Base-by-base conservation (phyloP, 1,284 basidiomycete genomes). In the Clitocybe nebularis region DNA sequence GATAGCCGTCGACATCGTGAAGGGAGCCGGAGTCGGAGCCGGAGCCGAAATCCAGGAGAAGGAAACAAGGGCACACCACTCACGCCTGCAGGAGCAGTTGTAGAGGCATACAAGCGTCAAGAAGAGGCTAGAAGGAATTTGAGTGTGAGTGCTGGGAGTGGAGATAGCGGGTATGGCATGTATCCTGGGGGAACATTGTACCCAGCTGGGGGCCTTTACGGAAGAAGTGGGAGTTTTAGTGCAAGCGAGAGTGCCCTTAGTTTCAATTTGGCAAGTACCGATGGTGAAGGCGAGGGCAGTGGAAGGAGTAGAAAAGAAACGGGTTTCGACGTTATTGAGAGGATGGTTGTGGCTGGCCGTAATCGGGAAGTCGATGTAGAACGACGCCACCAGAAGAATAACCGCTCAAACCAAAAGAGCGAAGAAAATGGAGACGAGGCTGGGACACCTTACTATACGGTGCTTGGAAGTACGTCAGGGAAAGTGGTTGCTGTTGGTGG, bases 61-160 rank as follows among this genome's bases (percentile, higher is more conserved):
- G n/a, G n/a, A n/a, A n/a, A n/a, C n/a, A n/a, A n/a, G n/a, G n/a
- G n/a, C n/a, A 16, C 30, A 10, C 9, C 22, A 13, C 16, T 9
- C 32, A 83, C 81, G 0, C 80, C 81, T 2, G 79, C 81, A 0
- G 68, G 73, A 2, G 72, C 72, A 0, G 72, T 83, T 21, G 72
- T 66, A 4, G 71, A 73, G 36, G 77, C 78, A 3, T 83, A 83
- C 55, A 79, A 76, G 53, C 68, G 71, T 39, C 77, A 77, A 61
- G 24, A 54, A 54, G 29, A 49, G 41, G 45, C 46, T 30, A 23
- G 46, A 23, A 26, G 39, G 13, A 32, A 46, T 41, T 41, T 44
- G 39, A 47, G 55, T 9, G 13, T 32, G 8, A 40, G 24, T 22
- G 46, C 17, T 22, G 17, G 1, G 22, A 36, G 35, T 25, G 22